Evolutionary conservation across 2,329 filamentous ascomycete species (phyloP).

Genomic region (Rutstroemia sp.): DNA sequence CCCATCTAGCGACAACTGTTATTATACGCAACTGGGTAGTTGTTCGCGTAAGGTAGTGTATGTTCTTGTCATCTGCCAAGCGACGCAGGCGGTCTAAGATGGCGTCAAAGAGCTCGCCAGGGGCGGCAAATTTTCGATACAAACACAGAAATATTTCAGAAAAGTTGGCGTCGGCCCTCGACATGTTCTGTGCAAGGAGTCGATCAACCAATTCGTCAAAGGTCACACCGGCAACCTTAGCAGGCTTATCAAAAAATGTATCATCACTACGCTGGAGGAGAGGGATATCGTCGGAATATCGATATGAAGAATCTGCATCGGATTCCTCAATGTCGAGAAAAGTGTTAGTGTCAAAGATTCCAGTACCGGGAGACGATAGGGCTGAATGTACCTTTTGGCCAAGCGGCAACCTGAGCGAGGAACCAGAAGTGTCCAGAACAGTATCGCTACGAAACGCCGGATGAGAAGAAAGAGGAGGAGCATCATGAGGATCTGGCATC

Average conservation of each 20-base stretch:
- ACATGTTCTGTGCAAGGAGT: conserved; percentile 74
- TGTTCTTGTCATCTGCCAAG: conserved; percentile 56
- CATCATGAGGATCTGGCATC: conserved; percentile 24
- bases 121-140: conserved; percentile 88
- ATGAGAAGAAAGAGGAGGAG: conserved; percentile 27
- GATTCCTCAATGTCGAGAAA: conserved; percentile 50
- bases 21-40: conserved; percentile 78
- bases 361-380: conserved; percentile 14
- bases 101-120: conserved; percentile 67
- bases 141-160: conserved; percentile 82
- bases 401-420: conserved; percentile 10
- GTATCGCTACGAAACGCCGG: conserved; percentile 26
- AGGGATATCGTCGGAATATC: conserved; percentile 60
- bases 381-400: conserved; percentile 16
- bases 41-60: conserved; percentile 68
- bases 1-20: conserved; percentile 81
- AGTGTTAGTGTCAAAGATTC: conserved; percentile 19
- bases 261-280: conserved; percentile 62
- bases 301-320: conserved; percentile 58
- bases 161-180: conserved; percentile 84
- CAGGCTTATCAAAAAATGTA: conserved; percentile 45
- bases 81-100: conserved; percentile 71
- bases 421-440: conserved; percentile 17
- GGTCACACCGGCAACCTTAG: conserved; percentile 45
- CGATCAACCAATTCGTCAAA: conserved; percentile 77